Evolutionary conservation across 345 rosid genomes (phyloP).

Genomic region (Populus deltoides): DNA sequence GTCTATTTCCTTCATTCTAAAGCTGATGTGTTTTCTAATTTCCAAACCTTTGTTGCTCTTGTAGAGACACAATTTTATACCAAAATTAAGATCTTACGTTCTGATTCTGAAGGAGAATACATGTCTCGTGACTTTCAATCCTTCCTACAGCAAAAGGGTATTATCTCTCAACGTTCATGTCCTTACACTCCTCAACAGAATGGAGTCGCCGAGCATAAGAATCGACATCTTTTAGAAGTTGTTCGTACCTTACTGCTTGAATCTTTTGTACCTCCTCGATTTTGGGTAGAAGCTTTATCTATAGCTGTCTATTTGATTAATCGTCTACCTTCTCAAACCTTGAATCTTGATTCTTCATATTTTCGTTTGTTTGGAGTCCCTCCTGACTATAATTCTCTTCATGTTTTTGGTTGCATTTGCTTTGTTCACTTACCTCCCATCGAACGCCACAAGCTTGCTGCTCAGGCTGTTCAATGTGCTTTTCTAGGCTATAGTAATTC

Average conservation of each 20-base stretch:
- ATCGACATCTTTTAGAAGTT: neutral
- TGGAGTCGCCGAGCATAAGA: neutral
- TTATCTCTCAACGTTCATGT: neutral
- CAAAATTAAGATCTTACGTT: neutral
- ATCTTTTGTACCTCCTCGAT: no score
- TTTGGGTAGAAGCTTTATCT: no score
- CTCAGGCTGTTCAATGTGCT: neutral
- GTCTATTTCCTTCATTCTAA: neutral
- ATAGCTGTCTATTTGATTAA: neutral
- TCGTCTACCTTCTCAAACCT: neutral
- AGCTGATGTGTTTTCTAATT: neutral
- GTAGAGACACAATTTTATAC: neutral
- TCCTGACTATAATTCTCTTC: neutral
- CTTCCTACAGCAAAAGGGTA: neutral
- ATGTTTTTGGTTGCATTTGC: neutral
- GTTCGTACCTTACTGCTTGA: no score
- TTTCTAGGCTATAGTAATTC: neutral
- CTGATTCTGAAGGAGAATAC: neutral
- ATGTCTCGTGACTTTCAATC: neutral
- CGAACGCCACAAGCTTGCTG: neutral
- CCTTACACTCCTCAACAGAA: neutral
- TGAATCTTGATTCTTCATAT: neutral
- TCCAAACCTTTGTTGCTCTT: neutral
- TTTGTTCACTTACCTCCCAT: neutral
- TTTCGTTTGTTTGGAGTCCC: neutral